phyloP scores from a whole-genome alignment of 148 eudicot species.

The Vaccinium macrocarpon region DNA sequence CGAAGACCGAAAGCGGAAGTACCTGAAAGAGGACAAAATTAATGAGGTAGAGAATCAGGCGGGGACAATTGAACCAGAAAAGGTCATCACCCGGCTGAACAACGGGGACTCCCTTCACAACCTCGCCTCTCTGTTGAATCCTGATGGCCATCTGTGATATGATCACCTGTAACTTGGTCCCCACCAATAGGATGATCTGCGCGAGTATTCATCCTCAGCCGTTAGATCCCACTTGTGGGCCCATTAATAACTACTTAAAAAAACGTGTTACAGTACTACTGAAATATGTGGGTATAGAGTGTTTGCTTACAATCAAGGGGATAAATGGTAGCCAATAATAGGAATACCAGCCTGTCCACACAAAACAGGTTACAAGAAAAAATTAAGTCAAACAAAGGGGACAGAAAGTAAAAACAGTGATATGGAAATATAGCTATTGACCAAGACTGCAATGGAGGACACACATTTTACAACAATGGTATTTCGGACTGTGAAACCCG shows the following conservation, averaged over 20 bases:
- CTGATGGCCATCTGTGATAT: constrained; percentile 57
- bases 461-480: not conserved
- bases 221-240: not conserved
- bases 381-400: not conserved
- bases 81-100: constrained; percentile 49
- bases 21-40: constrained; percentile 55
- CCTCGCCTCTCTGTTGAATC: constrained; percentile 51
- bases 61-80: constrained; percentile 53
- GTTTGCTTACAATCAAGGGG: constrained; percentile 41
- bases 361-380: not conserved
- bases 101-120: constrained; percentile 46
- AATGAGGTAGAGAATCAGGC: constrained; percentile 40
- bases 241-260: not conserved
- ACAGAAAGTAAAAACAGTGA: not conserved
- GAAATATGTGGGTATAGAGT: not conserved
- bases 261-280: no score
- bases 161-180: constrained; percentile 62
- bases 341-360: constrained; percentile 39
- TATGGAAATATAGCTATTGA: not conserved
- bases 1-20: not conserved
- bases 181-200: constrained; percentile 55
- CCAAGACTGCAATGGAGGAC: not conserved
- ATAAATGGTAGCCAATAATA: constrained; percentile 53
- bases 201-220: not conserved
- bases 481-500: not conserved